Evolutionary conservation across 2,329 filamentous ascomycete species (phyloP).

Genomic region (Pyrenophora graminea): DNA sequence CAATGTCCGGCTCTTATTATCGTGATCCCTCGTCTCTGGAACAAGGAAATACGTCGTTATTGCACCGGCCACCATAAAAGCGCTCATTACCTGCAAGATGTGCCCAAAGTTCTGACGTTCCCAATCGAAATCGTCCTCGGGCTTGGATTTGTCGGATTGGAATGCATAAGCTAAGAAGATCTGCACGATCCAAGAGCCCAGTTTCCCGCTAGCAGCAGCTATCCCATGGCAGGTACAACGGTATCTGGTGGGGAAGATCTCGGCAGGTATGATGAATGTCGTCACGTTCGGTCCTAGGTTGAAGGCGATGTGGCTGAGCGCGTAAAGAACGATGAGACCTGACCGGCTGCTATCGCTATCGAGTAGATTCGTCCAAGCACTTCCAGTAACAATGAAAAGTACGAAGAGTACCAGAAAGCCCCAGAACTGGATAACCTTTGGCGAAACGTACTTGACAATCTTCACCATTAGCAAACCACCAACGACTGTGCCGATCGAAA

Average conservation of each 20-base stretch:
- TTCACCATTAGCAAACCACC: constrained; percentile 42
- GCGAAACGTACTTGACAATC: constrained; percentile 39
- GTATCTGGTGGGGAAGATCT: constrained; percentile 61
- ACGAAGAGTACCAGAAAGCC: constrained; percentile 38
- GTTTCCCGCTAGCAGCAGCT: constrained; percentile 58
- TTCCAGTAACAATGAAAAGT: constrained; percentile 41
- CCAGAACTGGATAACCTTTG: constrained; percentile 42
- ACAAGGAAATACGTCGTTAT: constrained; percentile 39
- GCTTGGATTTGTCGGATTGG: constrained; percentile 13
- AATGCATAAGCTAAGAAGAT: constrained; percentile 45
- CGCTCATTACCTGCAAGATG: constrained; percentile 40
- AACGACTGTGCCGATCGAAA: constrained; percentile 38
- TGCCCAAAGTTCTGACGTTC: constrained; percentile 38
- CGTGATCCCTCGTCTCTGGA: constrained; percentile 40
- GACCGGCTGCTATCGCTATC: constrained; percentile 30
- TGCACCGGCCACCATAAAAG: constrained; percentile 42
- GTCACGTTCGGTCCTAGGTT: constrained; percentile 45
- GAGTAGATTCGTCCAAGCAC: constrained; percentile 35
- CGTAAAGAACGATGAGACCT: constrained; percentile 39
- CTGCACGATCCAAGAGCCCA: constrained; percentile 55
- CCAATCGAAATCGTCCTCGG: constrained; percentile 19
- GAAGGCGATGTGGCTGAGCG: constrained; percentile 42
- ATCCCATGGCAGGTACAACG: constrained; percentile 60
- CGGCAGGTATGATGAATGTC: constrained; percentile 56
- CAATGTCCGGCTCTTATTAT: constrained; percentile 39